Base-by-base conservation (phyloP, 2,329 filamentous ascomycete genomes). In the Elsinoe ampelina region DNA sequence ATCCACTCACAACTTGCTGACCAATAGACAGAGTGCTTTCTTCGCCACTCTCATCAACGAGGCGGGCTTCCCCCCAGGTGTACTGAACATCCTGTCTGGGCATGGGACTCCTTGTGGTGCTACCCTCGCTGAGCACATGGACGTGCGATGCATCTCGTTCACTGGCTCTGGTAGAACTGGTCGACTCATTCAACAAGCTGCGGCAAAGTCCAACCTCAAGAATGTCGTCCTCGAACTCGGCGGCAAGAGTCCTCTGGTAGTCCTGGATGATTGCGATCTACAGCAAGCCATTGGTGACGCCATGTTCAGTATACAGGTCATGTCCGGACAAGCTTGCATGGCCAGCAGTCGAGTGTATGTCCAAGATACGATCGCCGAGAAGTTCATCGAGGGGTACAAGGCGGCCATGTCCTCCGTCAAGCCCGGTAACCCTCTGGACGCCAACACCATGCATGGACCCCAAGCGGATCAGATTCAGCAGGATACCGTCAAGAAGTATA, bases 241-340 rank as follows among this genome's bases (percentile, higher is more conserved):
- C 32, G 65, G 65, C 26, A 67, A 67, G 54, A 62, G 60, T 17
- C 65, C 64, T 5, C 38, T 59, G 3, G 54, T 66, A n/a, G 52
- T 66, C 17, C 63, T 71, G 60, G 62, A 64, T 20, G 69, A 71
- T 55, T 68, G 67, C 17, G 64, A 71, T 48, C 55, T 71, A 32
- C 61, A 64, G 19, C 62, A 67, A 60, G 68, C 69, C 8, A 66
- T 59, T 11, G 42, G 54, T 13, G 61, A 72, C 60, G 70, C 69
- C 48, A 66, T 68, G 10, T 70, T 69, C 59, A 80, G 80, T 60
- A 75, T 83, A 52, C 74, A 78, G 59, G 72, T 70, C 60, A 77
- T 81, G 64, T 77, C 75, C 43, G 80, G 81, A 0, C 81, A 85
- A 63, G 73, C 77, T 2, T 84, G 82, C 68, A 77, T 80, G 67